phyloP scores from a whole-genome alignment of 495 filamentous ascomycete species.

The Bacidia rubella region DNA sequence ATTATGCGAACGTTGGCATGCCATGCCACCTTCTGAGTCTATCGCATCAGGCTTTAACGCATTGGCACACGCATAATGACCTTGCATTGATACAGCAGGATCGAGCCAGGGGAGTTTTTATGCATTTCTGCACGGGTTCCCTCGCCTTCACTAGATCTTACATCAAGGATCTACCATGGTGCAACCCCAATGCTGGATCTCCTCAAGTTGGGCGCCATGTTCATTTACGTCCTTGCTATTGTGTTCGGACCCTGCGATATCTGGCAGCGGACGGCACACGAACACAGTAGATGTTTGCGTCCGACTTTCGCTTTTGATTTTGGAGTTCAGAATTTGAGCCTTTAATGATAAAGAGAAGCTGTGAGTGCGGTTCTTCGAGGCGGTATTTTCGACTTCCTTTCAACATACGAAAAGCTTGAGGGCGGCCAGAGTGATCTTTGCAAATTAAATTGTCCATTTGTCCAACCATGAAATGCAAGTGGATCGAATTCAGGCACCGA shows the following conservation, averaged over 20 bases:
- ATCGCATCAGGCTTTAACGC: no score
- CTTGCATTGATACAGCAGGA: no score
- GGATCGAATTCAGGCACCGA: no score
- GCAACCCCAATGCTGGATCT: slow-evolving; percentile 19
- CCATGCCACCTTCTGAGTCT: no score
- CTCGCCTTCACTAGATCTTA: no score
- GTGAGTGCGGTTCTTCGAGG: slow-evolving; percentile 25
- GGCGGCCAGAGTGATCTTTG: slow-evolving; percentile 36
- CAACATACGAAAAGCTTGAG: slow-evolving; percentile 22
- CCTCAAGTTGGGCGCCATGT: slow-evolving; percentile 15
- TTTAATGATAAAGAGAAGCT: slow-evolving; percentile 24
- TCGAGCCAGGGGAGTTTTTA: no score
- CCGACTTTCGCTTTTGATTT: slow-evolving; percentile 14
- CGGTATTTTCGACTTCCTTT: slow-evolving; percentile 30
- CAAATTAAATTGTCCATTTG: slow-evolving; percentile 36
- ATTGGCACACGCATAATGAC: no score
- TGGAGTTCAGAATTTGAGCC: slow-evolving; percentile 26
- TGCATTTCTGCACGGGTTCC: no score
- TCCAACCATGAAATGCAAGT: no score
- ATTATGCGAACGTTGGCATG: no score
- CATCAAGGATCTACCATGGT: no score
- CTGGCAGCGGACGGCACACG: slow-evolving; percentile 22
- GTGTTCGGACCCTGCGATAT: slow-evolving; percentile 37
- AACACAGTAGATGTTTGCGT: slow-evolving; percentile 17
- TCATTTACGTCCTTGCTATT: slow-evolving; percentile 41